Conservation (phyloP, 306 rosid genomes). For the Rosa rugosa region DNA sequence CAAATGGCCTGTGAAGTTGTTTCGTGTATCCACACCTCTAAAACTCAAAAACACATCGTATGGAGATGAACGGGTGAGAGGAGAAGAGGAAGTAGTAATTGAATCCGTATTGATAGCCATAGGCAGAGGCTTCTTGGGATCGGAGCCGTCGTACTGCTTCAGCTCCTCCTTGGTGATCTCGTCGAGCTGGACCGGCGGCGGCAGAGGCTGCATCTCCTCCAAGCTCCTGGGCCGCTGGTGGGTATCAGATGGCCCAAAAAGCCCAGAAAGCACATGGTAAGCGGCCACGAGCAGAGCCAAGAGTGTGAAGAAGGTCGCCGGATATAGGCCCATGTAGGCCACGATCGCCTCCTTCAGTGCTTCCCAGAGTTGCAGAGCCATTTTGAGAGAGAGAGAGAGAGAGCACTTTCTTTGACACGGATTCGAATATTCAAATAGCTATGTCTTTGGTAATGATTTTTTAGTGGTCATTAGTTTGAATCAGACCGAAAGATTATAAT, state of each 20-base stretch:
- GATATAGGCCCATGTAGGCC: conserved; percentile 78
- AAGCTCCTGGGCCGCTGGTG: conserved; percentile 9
- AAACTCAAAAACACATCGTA: background rate
- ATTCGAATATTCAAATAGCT: no score
- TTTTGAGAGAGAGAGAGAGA: conserved; percentile 8
- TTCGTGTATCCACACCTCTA: background rate
- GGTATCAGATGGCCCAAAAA: conserved; percentile 46
- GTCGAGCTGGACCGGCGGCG: background rate
- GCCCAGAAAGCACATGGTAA: conserved; percentile 52
- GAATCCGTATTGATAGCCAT: background rate
- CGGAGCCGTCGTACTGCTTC: no score
- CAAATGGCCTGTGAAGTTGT: background rate
- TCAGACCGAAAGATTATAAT: no score
- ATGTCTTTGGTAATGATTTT: no score
- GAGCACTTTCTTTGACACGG: no score
- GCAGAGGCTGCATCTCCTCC: background rate
- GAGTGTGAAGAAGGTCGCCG: conserved; percentile 76
- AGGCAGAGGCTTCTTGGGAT: conserved; percentile 44
- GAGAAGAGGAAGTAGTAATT: background rate
- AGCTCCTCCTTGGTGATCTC: background rate
- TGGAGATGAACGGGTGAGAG: background rate
- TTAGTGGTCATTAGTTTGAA: no score
- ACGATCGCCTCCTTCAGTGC: conserved; percentile 69
- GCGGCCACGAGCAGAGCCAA: conserved; percentile 27
- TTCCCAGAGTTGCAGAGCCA: conserved; percentile 85